phyloP scores from a whole-genome alignment of 192 early-diverging fungal genomes.

The Linnemannia schmuckeri region DNA sequence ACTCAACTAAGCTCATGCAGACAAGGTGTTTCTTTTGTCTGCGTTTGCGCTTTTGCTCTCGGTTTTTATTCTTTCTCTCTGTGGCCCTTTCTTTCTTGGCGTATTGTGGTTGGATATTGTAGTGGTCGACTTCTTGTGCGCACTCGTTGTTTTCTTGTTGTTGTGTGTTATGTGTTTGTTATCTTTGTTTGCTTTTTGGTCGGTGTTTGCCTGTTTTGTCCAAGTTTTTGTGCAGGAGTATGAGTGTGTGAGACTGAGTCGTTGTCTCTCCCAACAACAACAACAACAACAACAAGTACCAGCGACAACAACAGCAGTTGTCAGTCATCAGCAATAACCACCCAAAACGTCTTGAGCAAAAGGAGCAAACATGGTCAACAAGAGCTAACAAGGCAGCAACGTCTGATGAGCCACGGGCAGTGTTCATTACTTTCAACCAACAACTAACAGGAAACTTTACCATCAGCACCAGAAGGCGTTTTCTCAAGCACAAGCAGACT shows the following conservation, averaged over 20 bases:
- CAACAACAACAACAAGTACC: not conserved
- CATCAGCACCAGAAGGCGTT: not conserved
- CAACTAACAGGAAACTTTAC: not conserved
- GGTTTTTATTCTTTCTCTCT: not conserved
- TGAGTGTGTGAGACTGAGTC: not conserved
- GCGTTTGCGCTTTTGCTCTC: not conserved
- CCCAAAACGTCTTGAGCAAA: not conserved
- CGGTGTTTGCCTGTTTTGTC: not conserved
- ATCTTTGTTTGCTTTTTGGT: not conserved
- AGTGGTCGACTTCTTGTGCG: not conserved
- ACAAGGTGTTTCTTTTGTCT: not conserved
- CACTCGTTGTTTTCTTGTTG: not conserved
- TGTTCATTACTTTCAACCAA: not conserved
- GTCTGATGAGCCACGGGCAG: not conserved
- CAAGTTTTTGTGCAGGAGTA: not conserved
- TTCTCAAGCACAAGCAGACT: not conserved
- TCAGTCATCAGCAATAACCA: not conserved
- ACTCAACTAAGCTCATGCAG: not conserved
- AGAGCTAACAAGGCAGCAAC: not conserved
- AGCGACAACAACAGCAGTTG: not conserved
- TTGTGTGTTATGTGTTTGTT: not conserved
- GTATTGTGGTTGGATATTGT: constrained; percentile 1
- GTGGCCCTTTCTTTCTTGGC: not conserved
- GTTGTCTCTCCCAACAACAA: not conserved
- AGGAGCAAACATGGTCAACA: not conserved